phyloP scores from a whole-genome alignment of 2,329 filamentous ascomycete genomes.

The Penicillium polonicum region DNA sequence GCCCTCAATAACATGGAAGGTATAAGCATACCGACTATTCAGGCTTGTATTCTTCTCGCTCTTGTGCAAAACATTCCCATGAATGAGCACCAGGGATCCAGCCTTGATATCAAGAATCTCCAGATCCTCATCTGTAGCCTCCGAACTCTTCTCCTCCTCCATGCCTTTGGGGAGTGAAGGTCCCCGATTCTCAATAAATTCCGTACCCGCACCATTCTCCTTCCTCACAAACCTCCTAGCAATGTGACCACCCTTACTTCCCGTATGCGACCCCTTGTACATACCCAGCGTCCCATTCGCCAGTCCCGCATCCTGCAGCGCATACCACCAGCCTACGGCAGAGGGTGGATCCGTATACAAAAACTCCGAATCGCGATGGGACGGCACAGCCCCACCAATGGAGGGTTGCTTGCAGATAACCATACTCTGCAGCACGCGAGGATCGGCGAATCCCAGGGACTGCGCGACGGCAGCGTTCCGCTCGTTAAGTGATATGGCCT shows the following conservation, averaged over 20 bases:
- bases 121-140: conserved; percentile 52
- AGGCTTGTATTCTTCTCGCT: conserved; percentile 86
- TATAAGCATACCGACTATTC: conserved; percentile 92
- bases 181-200: conserved; percentile 70
- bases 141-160: conserved; percentile 42
- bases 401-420: conserved; percentile 97
- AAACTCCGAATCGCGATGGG: conserved; percentile 91
- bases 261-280: conserved; percentile 70
- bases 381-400: conserved; percentile 85
- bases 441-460: conserved; percentile 71
- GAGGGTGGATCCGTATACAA: conserved; percentile 85
- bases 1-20: conserved; percentile 93
- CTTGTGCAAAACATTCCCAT: conserved; percentile 94
- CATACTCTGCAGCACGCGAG: conserved; percentile 87
- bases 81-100: conserved; percentile 86
- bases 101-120: conserved; percentile 84
- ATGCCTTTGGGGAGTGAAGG: conserved; percentile 60
- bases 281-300: conserved; percentile 90
- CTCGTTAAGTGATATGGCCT: conserved; percentile 46
- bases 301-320: conserved; percentile 82
- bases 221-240: conserved; percentile 72
- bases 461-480: conserved; percentile 64
- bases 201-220: conserved; percentile 55
- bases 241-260: conserved; percentile 62
- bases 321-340: conserved; percentile 96